Base-by-base conservation (phyloP, 768 basidiomycete species). In the Erythrobasidium yunnanense region DNA sequence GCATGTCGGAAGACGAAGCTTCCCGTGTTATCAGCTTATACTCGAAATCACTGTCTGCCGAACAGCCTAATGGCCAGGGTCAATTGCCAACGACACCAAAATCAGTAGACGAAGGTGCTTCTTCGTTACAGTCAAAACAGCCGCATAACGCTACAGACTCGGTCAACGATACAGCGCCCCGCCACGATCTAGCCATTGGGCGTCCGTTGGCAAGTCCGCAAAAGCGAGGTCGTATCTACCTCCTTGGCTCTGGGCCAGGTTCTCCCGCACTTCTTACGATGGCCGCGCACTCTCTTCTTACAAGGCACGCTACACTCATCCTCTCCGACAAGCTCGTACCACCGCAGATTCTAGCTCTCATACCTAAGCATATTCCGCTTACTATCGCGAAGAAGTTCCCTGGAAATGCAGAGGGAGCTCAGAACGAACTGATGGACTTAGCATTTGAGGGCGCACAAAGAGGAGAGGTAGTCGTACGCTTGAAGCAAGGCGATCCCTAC, bases 261-360 rank as follows among this genome's bases (percentile, higher is more conserved):
- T 90, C 93, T 69, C 90, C 93, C 0, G 86, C 87, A 1, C 81
- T 99, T 18, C 83, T 99, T 55, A 96, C 95, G 1, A 77, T 88
- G 6, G 88, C 91, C 0, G 88, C 91, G 0, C 87, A 88, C 70
- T 81, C 80, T 18, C 83, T 87, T 0, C 81, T 99, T 46, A 89
- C 87, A 1, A 80, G 81, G 62, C 80, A 84, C 29, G 89, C 91
- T 1, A 85, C 93, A 69, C 79, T 95, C 25, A 88, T 97, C 11
- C 83, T 99, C 13, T 88, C 90, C 15, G 95, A 99, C 78, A 99
- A 99, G 73, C 86, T 99, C 29, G 93, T 97, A 1, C 93, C 93
- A 0, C 81, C 85, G 15, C 84, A 85, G 6, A 87, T 99, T 7
- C 83, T 99, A 20, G 84, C 82, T 0, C 79, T 96, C 27, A 88